Evolutionary conservation across 2,329 filamentous ascomycete genomes (phyloP), one percentile per base, ranked within the genome.

Genomic region (Ophiostoma novo-ulmi): DNA sequence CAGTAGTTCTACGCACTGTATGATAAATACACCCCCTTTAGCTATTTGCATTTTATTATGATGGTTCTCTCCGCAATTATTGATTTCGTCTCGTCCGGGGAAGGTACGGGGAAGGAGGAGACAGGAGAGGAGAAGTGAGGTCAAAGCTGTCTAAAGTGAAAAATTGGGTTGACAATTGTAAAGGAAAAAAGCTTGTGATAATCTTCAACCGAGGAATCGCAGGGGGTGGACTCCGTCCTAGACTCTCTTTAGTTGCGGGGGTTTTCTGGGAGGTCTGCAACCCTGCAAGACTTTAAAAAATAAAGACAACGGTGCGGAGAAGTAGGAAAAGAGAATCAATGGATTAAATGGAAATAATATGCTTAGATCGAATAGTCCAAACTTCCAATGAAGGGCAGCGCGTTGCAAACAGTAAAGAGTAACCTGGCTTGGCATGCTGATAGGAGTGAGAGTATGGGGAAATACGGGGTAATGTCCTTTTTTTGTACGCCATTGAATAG

Each of bases 161-260:
- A 22, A 58, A 48, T 48, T 4, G 5, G 17, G 17, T 48, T 20
- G 44, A 39, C 38, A 39, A 39, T 10, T 3, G 38, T 2, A 7
- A 36, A 2, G 35, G 11, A 14, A 61, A 65, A 65, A 65, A 65
- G 63, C 63, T 65, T 39, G 63, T 65, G 63, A 65, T 65, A 22
- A 11, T 65, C 35, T 10, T 7, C 35, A 65, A 36, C 63, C 63
- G 63, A 65, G 63, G 63, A 22, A 41, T 20, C 10, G 52, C 52
- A 58, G 52, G 26, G 26, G 58, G 13, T 31, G 22, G 58, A 14
- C 14, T 31, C 26, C 14, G 52, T 22, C 26, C 58, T 63, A 63
- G 58, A 63, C 58, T 31, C 26, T 63, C 44, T 48, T n/a, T 48
- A 48, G 20, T 20, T 48, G n/a, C 44, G 44, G 17, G 44, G 44